These are phyloP conservation scores for Rhazya stricta DNA, from an alignment of 257 asterid genomes.

Conservation along the genomic window DNA sequence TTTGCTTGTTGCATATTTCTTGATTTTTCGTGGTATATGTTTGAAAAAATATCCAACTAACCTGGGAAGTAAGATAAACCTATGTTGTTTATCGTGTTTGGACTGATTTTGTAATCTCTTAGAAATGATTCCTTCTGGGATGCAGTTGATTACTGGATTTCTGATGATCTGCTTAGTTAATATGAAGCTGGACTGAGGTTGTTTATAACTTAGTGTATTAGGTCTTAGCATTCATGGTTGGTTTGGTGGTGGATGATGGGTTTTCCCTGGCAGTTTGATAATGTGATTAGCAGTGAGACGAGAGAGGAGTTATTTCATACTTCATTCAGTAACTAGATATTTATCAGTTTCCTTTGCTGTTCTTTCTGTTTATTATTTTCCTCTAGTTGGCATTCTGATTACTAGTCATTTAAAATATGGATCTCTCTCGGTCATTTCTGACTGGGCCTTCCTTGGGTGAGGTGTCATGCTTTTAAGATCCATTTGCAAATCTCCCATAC, in stretches of 20 bases:
- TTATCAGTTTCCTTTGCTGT: too few species aligned
- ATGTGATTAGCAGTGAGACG: neutral
- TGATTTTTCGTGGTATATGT: neutral
- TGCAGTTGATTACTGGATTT: neutral
- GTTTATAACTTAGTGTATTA: too few species aligned
- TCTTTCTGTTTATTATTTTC: too few species aligned
- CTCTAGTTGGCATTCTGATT: too few species aligned
- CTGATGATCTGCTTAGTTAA: neutral
- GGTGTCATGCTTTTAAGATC: neutral
- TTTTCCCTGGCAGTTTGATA: neutral
- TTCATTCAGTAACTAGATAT: too few species aligned
- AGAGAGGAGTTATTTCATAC: too few species aligned
- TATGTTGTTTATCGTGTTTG: neutral
- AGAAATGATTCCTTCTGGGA: neutral
- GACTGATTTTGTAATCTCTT: neutral
- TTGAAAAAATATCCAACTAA: neutral
- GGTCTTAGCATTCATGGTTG: neutral
- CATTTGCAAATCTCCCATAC: neutral
- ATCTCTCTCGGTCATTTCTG: too few species aligned
- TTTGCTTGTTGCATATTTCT: neutral
- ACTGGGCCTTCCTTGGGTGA: too few species aligned
- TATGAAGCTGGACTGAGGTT: neutral
- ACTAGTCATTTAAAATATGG: too few species aligned
- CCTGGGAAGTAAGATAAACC: neutral
- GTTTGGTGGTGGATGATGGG: neutral